Percentiles rank a stretch among this genome's conserved stretches.
phyloP scores from a whole-genome alignment of 2,329 filamentous ascomycete species.

The Aspergillus japonicus region DNA sequence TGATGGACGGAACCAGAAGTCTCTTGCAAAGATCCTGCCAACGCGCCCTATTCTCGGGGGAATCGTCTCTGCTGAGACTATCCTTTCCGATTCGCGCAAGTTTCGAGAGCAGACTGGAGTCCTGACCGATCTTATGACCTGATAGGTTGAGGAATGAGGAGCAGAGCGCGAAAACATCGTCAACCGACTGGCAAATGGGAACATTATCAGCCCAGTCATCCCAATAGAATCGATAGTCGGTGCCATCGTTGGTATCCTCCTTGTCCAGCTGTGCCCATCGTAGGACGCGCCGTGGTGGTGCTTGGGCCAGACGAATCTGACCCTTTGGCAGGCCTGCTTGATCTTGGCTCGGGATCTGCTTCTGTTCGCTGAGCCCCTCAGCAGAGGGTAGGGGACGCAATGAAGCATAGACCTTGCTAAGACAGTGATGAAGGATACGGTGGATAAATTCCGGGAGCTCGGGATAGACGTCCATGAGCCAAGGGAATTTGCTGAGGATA shows the following conservation, averaged over 20 bases:
- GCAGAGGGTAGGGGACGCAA: constrained; percentile 49
- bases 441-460: constrained; percentile 79
- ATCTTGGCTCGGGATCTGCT: constrained; percentile 57
- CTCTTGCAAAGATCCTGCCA: constrained; percentile 85
- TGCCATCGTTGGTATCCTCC: constrained; percentile 70
- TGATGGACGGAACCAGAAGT: constrained; percentile 82
- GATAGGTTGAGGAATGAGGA: constrained; percentile 80
- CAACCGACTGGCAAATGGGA: constrained; percentile 83
- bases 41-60: constrained; percentile 66
- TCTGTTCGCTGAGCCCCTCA: constrained; percentile 48
- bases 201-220: constrained; percentile 95
- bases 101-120: constrained; percentile 74
- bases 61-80: constrained; percentile 69
- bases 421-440: constrained; percentile 77
- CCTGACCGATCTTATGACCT: constrained; percentile 85
- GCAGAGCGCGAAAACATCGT: constrained; percentile 87
- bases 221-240: constrained; percentile 89
- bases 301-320: constrained; percentile 60
- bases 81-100: constrained; percentile 79
- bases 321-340: constrained; percentile 69
- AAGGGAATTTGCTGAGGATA: constrained; percentile 87
- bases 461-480: constrained; percentile 81
- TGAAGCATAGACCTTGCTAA: constrained; percentile 69
- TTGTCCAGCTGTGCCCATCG: constrained; percentile 84
- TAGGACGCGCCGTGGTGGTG: constrained; percentile 64